Percentiles rank a stretch among this genome's conserved stretches.
phyloP scores from a whole-genome alignment of 805 yeast genomes.

The Diddensiella santjacobensis region DNA sequence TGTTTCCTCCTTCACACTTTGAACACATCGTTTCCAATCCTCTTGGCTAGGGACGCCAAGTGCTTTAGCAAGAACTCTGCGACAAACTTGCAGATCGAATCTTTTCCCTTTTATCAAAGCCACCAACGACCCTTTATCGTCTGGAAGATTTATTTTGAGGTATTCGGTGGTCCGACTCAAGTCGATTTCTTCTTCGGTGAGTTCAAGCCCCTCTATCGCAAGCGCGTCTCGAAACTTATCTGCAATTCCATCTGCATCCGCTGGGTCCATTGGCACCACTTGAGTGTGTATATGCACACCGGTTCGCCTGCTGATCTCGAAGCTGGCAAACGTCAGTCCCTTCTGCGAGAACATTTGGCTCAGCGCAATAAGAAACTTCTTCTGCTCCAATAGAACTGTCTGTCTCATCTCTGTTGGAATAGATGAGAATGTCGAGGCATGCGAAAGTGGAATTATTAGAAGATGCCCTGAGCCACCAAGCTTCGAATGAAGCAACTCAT shows the following conservation, averaged over 20 bases:
- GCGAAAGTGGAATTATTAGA: constrained; percentile 74
- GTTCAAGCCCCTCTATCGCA: constrained; percentile 10
- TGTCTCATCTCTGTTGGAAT: constrained; percentile 35
- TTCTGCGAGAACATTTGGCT: constrained; percentile 44
- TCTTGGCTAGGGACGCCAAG: constrained; percentile 56
- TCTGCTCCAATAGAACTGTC: constrained; percentile 39
- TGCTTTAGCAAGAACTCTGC: constrained; percentile 68
- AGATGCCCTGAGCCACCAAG: constrained; percentile 75
- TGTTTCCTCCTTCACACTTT: constrained; percentile 57
- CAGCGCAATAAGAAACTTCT: constrained; percentile 45
- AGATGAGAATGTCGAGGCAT: constrained; percentile 45
- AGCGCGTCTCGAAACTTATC: constrained; percentile 27
- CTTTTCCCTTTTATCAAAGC: constrained; percentile 22
- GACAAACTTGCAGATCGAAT: constrained; percentile 78
- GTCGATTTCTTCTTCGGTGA: constrained; percentile 7
- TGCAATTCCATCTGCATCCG: constrained; percentile 42
- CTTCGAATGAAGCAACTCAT: constrained; percentile 38
- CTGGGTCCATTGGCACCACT: constrained; percentile 61
- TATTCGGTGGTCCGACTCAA: constrained; percentile 22
- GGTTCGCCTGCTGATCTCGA: constrained; percentile 60
- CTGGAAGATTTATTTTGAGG: constrained; percentile 24
- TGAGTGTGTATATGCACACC: constrained; percentile 78
- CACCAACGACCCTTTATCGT: constrained; percentile 13
- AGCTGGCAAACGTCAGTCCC: constrained; percentile 53
- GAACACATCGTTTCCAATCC: constrained; percentile 77